phyloP scores from a whole-genome alignment of 768 basidiomycete genomes.

The Hericium rajendrae region DNA sequence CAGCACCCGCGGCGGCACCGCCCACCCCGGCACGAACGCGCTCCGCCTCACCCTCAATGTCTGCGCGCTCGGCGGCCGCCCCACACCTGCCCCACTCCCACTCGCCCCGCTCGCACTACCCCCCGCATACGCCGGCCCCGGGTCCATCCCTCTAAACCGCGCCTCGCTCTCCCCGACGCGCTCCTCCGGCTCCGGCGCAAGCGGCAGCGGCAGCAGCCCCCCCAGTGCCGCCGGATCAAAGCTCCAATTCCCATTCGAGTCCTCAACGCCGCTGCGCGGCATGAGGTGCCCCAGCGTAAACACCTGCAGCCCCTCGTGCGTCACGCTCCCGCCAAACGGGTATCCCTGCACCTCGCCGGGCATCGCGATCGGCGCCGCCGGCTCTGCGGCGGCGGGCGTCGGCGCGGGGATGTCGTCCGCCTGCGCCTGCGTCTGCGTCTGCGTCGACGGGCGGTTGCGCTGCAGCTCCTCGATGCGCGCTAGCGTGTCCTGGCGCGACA shows the following conservation, averaged over 20 bases:
- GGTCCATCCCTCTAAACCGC: background rate
- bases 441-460: constrained; percentile 14
- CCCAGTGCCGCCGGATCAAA: constrained; percentile 35
- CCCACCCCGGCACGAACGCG: constrained; percentile 85
- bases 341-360: background rate
- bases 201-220: constrained; percentile 6
- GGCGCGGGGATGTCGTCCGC: constrained; percentile 5
- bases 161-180: background rate
- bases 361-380: background rate
- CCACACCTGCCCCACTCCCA: constrained; percentile 5
- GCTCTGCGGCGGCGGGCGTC: constrained; percentile 7
- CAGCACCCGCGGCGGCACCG: constrained; percentile 81
- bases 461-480: constrained; percentile 46
- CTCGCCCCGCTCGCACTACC: constrained; percentile 15
- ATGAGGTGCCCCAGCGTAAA: constrained; percentile 74
- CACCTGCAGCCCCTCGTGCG: constrained; percentile 65
- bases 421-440: background rate
- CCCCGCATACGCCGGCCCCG: constrained; percentile 5
- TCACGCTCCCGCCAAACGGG: background rate
- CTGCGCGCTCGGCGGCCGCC: constrained; percentile 20
- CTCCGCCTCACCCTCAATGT: constrained; percentile 64
- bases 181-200: constrained; percentile 1
- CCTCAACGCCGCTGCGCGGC: constrained; percentile 42
- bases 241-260: constrained; percentile 51
- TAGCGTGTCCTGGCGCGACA: constrained; percentile 36